These are phyloP conservation scores for Microdochium paspali DNA, from an alignment of 2,329 filamentous ascomycete species.

Conservation along the genomic window DNA sequence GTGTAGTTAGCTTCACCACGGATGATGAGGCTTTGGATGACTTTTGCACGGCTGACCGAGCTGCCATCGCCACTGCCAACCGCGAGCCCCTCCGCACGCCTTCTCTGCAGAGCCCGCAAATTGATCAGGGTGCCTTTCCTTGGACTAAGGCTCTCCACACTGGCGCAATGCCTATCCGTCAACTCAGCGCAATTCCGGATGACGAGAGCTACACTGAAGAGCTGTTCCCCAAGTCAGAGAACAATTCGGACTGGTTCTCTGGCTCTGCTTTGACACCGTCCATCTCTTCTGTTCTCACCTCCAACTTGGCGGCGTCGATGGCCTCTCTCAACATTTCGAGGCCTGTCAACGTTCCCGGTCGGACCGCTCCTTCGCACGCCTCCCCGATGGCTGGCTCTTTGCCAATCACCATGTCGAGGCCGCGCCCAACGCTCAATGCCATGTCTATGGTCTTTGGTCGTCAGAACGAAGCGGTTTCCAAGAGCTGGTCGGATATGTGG, in stretches of 20 bases:
- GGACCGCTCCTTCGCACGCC: constrained; percentile 37
- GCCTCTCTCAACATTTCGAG: constrained; percentile 56
- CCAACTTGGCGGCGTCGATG: constrained; percentile 72
- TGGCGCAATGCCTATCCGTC: constrained; percentile 61
- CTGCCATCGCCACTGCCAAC: constrained; percentile 74
- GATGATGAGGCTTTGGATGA: constrained; percentile 87
- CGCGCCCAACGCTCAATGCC: constrained; percentile 55
- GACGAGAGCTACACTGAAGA: constrained; percentile 76
- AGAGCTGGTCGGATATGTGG: constrained; percentile 99
- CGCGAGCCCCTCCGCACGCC: constrained; percentile 93
- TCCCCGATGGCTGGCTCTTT: constrained; percentile 59
- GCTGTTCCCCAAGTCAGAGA: constrained; percentile 71
- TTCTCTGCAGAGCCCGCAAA: constrained; percentile 78
- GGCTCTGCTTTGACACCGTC: constrained; percentile 70
- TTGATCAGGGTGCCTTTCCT: constrained; percentile 79
- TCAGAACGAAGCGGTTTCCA: constrained; percentile 72
- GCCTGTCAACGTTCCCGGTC: constrained; percentile 29
- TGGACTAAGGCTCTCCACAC: constrained; percentile 88
- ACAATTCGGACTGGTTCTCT: constrained; percentile 69
- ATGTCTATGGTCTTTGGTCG: constrained; percentile 75
- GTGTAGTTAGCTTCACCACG: constrained; percentile 84
- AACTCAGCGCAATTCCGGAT: constrained; percentile 79
- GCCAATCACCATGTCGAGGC: constrained; percentile 71
- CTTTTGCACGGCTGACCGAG: constrained; percentile 77
- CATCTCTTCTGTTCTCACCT: constrained; percentile 75